A percentile compares a stretch with the other conserved stretches of the same genome.
Conservation (phyloP, 306 rosid species). For the Prunus mongolica region DNA sequence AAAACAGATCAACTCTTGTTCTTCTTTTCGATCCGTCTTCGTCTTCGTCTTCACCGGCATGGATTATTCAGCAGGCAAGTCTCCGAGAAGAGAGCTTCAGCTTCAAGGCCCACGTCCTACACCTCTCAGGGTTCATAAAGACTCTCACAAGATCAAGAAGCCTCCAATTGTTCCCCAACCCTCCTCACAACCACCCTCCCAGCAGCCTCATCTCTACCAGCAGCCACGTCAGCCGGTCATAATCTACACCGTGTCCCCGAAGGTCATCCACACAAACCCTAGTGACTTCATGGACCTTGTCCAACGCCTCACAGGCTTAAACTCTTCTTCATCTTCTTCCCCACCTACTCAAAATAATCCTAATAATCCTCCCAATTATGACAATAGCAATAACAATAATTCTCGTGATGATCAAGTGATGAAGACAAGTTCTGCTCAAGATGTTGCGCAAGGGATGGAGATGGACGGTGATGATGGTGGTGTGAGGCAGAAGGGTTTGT, state of each 20-base stretch:
- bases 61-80: conserved; percentile 36
- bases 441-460: conserved; percentile 26
- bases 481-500: conserved; percentile 14
- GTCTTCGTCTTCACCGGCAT: conserved; percentile 8
- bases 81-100: conserved; percentile 68
- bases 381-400: not conserved
- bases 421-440: conserved; percentile 14
- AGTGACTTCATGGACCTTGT: conserved; percentile 72
- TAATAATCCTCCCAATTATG: not conserved
- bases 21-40: not conserved
- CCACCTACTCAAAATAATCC: not conserved
- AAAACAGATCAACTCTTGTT: not conserved
- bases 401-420: conserved; percentile 4
- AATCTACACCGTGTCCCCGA: conserved; percentile 81
- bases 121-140: conserved; percentile 61
- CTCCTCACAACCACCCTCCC: not conserved
- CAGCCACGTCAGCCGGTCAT: conserved; percentile 58
- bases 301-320: conserved; percentile 73
- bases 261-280: conserved; percentile 75
- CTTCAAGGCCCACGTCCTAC: conserved; percentile 81
- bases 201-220: conserved; percentile 38
- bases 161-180: conserved; percentile 56
- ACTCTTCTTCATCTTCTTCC: conserved; percentile 15
- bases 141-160: conserved; percentile 70
- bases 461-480: conserved; percentile 2